Evolutionary conservation across 176 grass and related monocot genomes (phyloP), one percentile per base, ranked within the genome.

Genomic region (sorghum (Sorghum bicolor)): DNA sequence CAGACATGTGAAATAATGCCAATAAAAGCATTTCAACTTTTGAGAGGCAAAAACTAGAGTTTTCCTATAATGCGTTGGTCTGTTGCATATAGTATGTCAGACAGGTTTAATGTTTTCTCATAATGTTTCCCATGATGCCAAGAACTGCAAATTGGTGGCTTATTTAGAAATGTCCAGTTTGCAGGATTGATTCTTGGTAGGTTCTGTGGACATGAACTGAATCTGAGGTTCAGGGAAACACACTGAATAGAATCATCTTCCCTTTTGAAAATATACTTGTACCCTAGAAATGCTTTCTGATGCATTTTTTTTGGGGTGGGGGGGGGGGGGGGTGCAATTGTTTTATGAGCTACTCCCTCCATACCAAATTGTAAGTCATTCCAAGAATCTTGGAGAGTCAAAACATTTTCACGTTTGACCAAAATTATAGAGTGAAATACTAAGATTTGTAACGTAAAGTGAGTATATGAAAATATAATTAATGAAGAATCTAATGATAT

Each of bases 221-320:
- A 24, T 10, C 53, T 0, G 53, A 58, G 53, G 53, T 58, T 28
- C 24, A 41, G 5, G 34, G 26, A 58, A 70, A 60, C 16, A 2
- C 12, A 6, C 26, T 45, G 22, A 76, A 64, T 1, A 60, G 5
- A 57, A 70, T 2, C 28, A 70, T 30, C 1, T 75, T 78, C 22
- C 77, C 5, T 78, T 86, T 43, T 81, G 19, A 29, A 87, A 67
- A 66, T 63, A 8, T 45, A 58, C 53, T 58, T 58, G 10, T 17
- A 72, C 55, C 29, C 64, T 66, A 80, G 1, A 48, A 73, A 57
- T 61, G n/a, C 26, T 75, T 62, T 80, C 37, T 72, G 34, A 81
- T 86, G 38, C n/a, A 80, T 73, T 65, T 74, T n/a, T n/a, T n/a
- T n/a, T n/a, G n/a, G n/a, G n/a, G n/a, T n/a, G 25, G 19, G 37